A percentile compares a stretch with the other conserved stretches of the same genome.
Conservation (phyloP, 441 rosid species). For the Gossypium gossypioides region DNA sequence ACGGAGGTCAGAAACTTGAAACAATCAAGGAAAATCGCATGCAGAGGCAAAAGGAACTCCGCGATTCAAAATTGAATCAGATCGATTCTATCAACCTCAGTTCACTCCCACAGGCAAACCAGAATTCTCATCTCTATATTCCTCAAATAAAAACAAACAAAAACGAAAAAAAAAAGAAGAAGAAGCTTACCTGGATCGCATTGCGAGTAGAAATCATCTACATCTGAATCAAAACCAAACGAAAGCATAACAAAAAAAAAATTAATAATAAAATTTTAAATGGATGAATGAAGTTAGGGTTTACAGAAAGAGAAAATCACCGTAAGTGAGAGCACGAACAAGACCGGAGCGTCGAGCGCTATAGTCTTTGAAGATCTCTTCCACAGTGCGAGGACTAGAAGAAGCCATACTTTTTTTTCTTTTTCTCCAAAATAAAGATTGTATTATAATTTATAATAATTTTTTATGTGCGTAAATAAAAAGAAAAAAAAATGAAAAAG, state of each 20-base stretch:
- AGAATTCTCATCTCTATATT: background rate
- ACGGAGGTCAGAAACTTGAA: background rate
- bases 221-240: constrained; percentile 34
- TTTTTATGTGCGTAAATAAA: background rate
- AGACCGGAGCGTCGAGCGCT: constrained; percentile 58
- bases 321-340: constrained; percentile 62
- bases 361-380: constrained; percentile 83
- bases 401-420: constrained; percentile 14
- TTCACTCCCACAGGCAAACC: background rate
- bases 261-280: background rate
- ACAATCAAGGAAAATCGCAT: background rate
- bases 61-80: background rate
- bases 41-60: background rate
- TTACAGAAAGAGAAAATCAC: constrained; percentile 22
- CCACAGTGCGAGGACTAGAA: constrained; percentile 72
- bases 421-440: background rate
- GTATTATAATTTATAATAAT: background rate
- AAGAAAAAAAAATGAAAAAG: background rate
- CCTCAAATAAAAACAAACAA: constrained; percentile 9
- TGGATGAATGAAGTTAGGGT: background rate
- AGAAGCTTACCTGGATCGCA: constrained; percentile 70
- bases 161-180: background rate
- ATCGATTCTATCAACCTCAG: background rate
- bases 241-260: background rate
- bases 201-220: constrained; percentile 58